phyloP scores from a whole-genome alignment of 208 protist species.

The Trypanosoma scelopori region DNA sequence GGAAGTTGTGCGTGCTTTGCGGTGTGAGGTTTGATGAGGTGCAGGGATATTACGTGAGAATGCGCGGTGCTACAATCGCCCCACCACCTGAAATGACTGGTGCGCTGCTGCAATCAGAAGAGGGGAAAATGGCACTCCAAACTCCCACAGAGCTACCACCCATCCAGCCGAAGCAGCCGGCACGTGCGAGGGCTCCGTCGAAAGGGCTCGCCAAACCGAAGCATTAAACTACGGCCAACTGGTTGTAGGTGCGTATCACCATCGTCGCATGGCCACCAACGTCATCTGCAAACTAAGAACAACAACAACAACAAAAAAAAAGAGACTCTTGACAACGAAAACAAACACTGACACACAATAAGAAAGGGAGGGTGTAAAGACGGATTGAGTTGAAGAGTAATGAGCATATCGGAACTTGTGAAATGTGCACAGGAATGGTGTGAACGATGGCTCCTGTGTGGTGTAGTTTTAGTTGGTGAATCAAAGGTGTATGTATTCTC shows the following conservation, averaged over 20 bases:
- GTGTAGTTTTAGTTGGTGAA: neutral
- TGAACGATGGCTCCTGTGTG: neutral
- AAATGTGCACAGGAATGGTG: neutral
- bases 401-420: neutral
- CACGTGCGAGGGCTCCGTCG: neutral
- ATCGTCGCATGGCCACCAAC: too few species aligned
- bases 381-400: neutral
- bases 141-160: slow-evolving; percentile 4
- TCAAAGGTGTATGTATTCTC: too few species aligned
- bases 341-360: neutral
- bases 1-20: slow-evolving; percentile 58
- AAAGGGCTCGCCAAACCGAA: neutral
- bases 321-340: neutral
- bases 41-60: slow-evolving; percentile 66
- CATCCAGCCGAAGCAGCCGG: slow-evolving; percentile 4
- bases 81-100: slow-evolving; percentile 15
- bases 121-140: neutral
- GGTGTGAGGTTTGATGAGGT: slow-evolving; percentile 67
- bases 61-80: slow-evolving; percentile 32
- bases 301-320: slow-evolving; percentile 1
- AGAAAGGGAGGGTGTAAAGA: neutral
- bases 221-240: neutral
- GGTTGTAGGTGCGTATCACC: neutral
- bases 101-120: neutral
- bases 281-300: too few species aligned